These are phyloP conservation scores for Malassezia dermatis DNA, from an alignment of 1,284 basidiomycete species.

Conservation along the genomic window DNA sequence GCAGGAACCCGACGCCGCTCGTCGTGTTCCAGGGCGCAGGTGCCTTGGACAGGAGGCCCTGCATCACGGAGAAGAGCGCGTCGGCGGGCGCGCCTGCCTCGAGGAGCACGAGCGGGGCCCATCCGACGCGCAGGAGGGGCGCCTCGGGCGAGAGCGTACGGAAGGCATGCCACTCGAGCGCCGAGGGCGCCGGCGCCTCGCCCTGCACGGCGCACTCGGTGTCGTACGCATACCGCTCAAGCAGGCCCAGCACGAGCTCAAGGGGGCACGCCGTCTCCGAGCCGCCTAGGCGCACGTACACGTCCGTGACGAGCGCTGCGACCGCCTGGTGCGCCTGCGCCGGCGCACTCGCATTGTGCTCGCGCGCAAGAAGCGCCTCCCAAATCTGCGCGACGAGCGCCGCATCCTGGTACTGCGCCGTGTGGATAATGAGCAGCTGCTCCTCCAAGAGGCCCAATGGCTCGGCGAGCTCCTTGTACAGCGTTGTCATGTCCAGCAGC, in stretches of 20 bases:
- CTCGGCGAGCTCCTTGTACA: slow-evolving; percentile 79
- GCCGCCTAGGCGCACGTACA: slow-evolving; percentile 20
- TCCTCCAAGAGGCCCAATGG: slow-evolving; percentile 73
- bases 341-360: slow-evolving; percentile 50
- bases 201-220: slow-evolving; percentile 17
- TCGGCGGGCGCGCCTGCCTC: slow-evolving; percentile 66
- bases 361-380: slow-evolving; percentile 71
- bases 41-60: slow-evolving; percentile 64
- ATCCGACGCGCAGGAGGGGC: slow-evolving; percentile 53
- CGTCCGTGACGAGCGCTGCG: slow-evolving; percentile 23
- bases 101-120: slow-evolving; percentile 66
- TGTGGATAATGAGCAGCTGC: slow-evolving; percentile 81
- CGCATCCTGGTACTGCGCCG: slow-evolving; percentile 81
- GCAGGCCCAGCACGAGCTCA: slow-evolving; percentile 30
- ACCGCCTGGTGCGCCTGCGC: slow-evolving; percentile 25
- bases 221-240: slow-evolving; percentile 35
- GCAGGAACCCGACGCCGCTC: slow-evolving; percentile 26
- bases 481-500: slow-evolving; percentile 53
- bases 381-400: slow-evolving; percentile 72
- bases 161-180: slow-evolving; percentile 3
- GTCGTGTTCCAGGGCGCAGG: slow-evolving; percentile 38
- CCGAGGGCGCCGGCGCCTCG: background rate
- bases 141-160: background rate
- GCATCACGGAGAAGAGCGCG: slow-evolving; percentile 71
- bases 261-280: slow-evolving; percentile 41